Conservation (phyloP, 441 rosid species). For the Breynia disticha region DNA sequence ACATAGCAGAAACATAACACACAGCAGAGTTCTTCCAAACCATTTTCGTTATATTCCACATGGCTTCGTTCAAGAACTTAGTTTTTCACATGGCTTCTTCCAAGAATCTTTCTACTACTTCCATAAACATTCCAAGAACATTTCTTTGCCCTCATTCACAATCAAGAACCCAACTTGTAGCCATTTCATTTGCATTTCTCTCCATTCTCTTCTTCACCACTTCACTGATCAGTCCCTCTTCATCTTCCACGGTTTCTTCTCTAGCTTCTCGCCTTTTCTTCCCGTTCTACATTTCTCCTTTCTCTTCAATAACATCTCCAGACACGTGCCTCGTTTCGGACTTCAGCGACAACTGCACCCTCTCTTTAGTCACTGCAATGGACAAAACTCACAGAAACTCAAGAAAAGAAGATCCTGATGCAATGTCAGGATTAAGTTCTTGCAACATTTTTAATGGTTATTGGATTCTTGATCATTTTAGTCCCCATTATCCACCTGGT, state of each 20-base stretch:
- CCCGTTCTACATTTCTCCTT: slow-evolving; percentile 37
- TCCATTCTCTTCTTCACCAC: slow-evolving; percentile 29
- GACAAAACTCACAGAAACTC: slow-evolving; percentile 23
- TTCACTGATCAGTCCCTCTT: slow-evolving; percentile 21
- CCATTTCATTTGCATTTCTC: slow-evolving; percentile 23
- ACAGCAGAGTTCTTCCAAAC: too few species aligned
- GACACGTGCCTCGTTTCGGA: slow-evolving; percentile 33
- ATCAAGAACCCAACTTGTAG: slow-evolving; percentile 23
- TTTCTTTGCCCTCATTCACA: slow-evolving; percentile 5
- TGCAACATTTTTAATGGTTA: slow-evolving; percentile 57
- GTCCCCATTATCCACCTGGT: slow-evolving; percentile 52
- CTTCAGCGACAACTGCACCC: slow-evolving; percentile 23
- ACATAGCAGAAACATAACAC: too few species aligned
- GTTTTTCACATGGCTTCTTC: too few species aligned
- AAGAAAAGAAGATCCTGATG: slow-evolving; percentile 16
- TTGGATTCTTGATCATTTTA: slow-evolving; percentile 50
- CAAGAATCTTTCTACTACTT: too few species aligned
- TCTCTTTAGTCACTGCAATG: slow-evolving; percentile 32
- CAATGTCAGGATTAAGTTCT: slow-evolving; percentile 26
- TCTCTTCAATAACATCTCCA: slow-evolving; percentile 29
- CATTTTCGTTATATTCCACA: too few species aligned
- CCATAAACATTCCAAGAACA: slow-evolving; percentile 17
- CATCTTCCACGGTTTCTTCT: slow-evolving; percentile 17
- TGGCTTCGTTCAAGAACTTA: too few species aligned
- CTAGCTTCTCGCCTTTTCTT: slow-evolving; percentile 33